A percentile compares a stretch with the other conserved stretches of the same genome.
Evolutionary conservation across 257 asterid genomes (phyloP).

Genomic region (Cynanchum wilfordii): DNA sequence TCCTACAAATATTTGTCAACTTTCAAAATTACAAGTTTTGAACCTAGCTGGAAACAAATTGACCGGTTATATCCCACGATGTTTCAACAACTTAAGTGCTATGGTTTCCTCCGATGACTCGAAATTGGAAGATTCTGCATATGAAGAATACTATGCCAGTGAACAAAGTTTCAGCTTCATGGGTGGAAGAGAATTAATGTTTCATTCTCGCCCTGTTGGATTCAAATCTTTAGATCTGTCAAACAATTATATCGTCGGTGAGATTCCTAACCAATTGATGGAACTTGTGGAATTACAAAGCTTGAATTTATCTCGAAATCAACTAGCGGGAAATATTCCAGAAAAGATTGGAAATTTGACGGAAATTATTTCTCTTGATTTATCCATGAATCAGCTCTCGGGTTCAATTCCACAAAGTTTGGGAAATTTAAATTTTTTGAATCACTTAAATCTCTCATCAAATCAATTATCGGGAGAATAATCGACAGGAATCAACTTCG

Average conservation of each 20-base stretch:
- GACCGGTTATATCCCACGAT: slow-evolving; percentile 20
- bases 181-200: background rate
- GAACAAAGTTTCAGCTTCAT: too few relatives aligned
- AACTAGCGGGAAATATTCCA: slow-evolving; percentile 27
- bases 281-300: slow-evolving; percentile 8
- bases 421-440: slow-evolving; percentile 19
- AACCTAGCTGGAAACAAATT: slow-evolving; percentile 26
- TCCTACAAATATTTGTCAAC: slow-evolving; percentile 21
- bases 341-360: slow-evolving; percentile 17
- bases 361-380: slow-evolving; percentile 27
- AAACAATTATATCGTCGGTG: background rate
- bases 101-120: slow-evolving; percentile 14
- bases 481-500: slow-evolving; percentile 33
- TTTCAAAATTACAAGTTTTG: slow-evolving; percentile 18
- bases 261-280: slow-evolving; percentile 15
- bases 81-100: slow-evolving; percentile 20
- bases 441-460: slow-evolving; percentile 11
- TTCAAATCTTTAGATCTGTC: too few relatives aligned
- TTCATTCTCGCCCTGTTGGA: accelerated
- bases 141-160: too few relatives aligned
- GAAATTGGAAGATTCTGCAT: background rate
- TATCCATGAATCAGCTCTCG: slow-evolving; percentile 26
- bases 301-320: slow-evolving; percentile 20
- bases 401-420: slow-evolving; percentile 29
- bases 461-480: slow-evolving; percentile 28